Base-by-base conservation (phyloP, 129 eudicot genomes). In the Scalesia atractyloides region DNA sequence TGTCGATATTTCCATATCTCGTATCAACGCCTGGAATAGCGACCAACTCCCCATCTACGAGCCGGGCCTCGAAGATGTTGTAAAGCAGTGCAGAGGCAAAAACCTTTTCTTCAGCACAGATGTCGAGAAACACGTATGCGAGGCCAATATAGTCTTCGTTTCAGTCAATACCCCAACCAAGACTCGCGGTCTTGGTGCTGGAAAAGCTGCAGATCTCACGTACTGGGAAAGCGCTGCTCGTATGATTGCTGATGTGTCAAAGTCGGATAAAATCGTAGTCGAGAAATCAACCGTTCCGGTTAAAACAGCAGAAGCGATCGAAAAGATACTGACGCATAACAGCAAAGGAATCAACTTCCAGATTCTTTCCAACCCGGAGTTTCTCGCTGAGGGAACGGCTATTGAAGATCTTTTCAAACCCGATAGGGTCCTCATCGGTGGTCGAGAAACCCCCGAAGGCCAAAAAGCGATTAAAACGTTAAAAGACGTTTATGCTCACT, bases 371-470 rank as follows among this genome's bases (percentile, higher is more conserved):
- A 89, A 89, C 66, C 90, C 96, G 0, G 96, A 89, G 17, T 86
- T 89, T 37, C 82, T 89, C 0, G 92, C 96, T 0, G 96, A 89
- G 73, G 92, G 96, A 33, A 89, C 96, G 1, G 96, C 96, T 14
- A 84, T 89, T 15, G 48, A 82, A 16, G 96, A 89, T 73, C 89
- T 89, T 68, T 83, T 89, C 8, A 84, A 70, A 70, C 92, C 96
- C 2, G 96, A 89, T 37, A 81, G 96, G 0, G 96, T 89, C 24
- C 70, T 89, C 36, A 89, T 89, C 11, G 96, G 96, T 64, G 96
- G 96, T 0, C 44, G 96, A 17, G 96, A 89, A 70, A 89, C 96
- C 24, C 78, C 83, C 0, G 89, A 76, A 6, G 96, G 96, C 9
- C 87, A 80, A 54, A 86, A 82, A 70, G 96, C 96, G 17, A 75